phyloP scores from a whole-genome alignment of 345 rosid species.

The Microcos paniculata region DNA sequence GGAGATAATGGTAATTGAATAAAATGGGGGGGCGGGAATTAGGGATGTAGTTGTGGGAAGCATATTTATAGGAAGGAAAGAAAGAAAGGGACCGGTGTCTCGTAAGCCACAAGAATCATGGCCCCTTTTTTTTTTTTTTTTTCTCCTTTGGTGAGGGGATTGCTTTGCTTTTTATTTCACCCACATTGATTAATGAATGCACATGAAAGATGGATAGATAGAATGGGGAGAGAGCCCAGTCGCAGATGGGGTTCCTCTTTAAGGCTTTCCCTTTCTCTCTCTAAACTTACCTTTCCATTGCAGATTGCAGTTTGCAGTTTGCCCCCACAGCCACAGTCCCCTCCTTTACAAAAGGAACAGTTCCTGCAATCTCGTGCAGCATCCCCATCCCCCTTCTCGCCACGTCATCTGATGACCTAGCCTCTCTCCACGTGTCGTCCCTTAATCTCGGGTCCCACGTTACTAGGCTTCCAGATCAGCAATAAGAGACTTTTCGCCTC shows the following conservation, averaged over 20 bases:
- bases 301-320: neutral
- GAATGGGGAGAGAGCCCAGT: too few relatives aligned
- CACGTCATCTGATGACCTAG: slow-evolving; percentile 16
- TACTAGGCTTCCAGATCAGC: slow-evolving; percentile 29
- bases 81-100: slow-evolving; percentile 32
- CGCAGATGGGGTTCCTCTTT: slow-evolving; percentile 45
- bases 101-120: slow-evolving; percentile 56
- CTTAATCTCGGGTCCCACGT: slow-evolving; percentile 9
- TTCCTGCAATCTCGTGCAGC: slow-evolving; percentile 14
- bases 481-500: neutral
- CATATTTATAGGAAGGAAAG: slow-evolving; percentile 16
- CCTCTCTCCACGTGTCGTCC: slow-evolving; percentile 22
- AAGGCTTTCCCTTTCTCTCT: slow-evolving; percentile 16
- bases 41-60: neutral
- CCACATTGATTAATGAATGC: slow-evolving; percentile 46
- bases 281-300: slow-evolving; percentile 7
- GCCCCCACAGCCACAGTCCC: neutral
- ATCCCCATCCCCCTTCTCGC: neutral
- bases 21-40: slow-evolving; percentile 7
- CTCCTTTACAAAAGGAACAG: slow-evolving; percentile 2
- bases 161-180: slow-evolving; percentile 41
- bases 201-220: slow-evolving; percentile 47
- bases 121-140: slow-evolving; percentile 10
- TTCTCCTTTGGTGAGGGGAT: slow-evolving; percentile 27
- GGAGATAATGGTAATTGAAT: slow-evolving; percentile 9